Evolutionary conservation across 2,329 filamentous ascomycete species (phyloP), one percentile per base, ranked within the genome.

Genomic region (Penicillium sp.): DNA sequence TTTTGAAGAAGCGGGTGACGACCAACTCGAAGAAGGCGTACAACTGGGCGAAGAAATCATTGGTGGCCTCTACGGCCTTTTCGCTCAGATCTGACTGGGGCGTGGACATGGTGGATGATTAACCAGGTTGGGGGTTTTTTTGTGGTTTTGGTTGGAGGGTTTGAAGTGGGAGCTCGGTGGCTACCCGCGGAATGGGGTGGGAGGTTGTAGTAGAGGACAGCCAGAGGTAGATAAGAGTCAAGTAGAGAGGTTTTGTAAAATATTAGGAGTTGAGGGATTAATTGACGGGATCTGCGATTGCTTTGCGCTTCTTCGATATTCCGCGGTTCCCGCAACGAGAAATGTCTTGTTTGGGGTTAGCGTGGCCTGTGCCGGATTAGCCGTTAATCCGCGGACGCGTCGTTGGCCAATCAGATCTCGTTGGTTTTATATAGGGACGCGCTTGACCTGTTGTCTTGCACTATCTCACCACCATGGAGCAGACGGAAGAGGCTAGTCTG

Each of bases 1-100:
- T 82, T 63, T 58, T 68, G 48, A 62, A 69, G 65, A 77, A 68
- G 29, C 74, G 74, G 12, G 53, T 59, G 48, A 69, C 41, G 49
- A 60, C 58, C 23, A 62, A 61, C 29, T 69, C 62, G 51, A 73
- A 39, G 44, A 64, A 60, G 39, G 56, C 42, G 62, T 69, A 71
- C 54, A 75, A 49, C 43, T 72, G 64, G 55, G 39, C 49, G 59
- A 71, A 68, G 65, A 72, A 75, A 62, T 75, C 68, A 35, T 61
- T 61, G 41, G 68, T 59, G 1, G 66, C 67, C 15, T 70, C 68
- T 17, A 60, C 53, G 50, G 63, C 66, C 15, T 62, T 41, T n/a
- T 67, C 64, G 60, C 64, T 60, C 31, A 68, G 45, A 25, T 73
- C 65, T 36, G 49, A 5, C 19, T 48, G 43, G 9, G 49, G 49